Conservation (phyloP, 2,329 filamentous ascomycete genomes). For the Aspergillus neoniger region DNA sequence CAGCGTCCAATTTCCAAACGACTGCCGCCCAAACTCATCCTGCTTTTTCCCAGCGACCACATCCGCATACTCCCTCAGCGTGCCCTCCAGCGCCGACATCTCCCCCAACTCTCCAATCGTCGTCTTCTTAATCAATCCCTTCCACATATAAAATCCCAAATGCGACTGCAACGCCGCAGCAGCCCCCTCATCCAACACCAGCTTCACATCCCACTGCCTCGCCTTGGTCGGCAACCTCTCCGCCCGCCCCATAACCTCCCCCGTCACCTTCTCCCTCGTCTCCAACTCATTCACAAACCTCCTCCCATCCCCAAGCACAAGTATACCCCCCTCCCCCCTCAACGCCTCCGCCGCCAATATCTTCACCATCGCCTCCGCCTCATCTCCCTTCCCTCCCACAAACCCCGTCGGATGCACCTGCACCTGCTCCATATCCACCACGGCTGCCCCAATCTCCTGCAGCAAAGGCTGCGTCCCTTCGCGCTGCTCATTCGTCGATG, state of each 20-base stretch:
- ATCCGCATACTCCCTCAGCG: conserved; percentile 54
- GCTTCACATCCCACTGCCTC: conserved; percentile 60
- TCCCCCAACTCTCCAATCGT: conserved; percentile 54
- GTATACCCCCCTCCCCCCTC: conserved; percentile 62
- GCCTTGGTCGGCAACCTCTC: conserved; percentile 27
- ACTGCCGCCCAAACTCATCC: conserved; percentile 52
- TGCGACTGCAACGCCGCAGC: conserved; percentile 57
- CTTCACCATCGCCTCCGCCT: conserved; percentile 53
- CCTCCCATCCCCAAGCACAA: conserved; percentile 50
- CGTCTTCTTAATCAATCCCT: conserved; percentile 60
- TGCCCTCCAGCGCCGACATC: conserved; percentile 38
- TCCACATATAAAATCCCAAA: conserved; percentile 64
- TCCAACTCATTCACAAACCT: conserved; percentile 65
- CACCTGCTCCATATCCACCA: conserved; percentile 54
- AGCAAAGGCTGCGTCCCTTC: conserved; percentile 56
- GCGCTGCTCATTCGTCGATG: conserved; percentile 64
- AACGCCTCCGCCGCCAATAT: conserved; percentile 66
- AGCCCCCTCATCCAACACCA: conserved; percentile 63
- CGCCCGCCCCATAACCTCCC: conserved; percentile 50
- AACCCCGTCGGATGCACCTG: conserved; percentile 69
- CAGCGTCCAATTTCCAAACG: conserved; percentile 60
- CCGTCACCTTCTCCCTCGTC: conserved; percentile 60
- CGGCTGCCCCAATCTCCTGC: conserved; percentile 40
- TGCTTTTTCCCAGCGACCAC: conserved; percentile 43
- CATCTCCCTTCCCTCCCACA: conserved; percentile 51